These are phyloP conservation scores for Teratosphaeria destructans DNA, from an alignment of 2,329 filamentous ascomycete species.

Conservation along the genomic window DNA sequence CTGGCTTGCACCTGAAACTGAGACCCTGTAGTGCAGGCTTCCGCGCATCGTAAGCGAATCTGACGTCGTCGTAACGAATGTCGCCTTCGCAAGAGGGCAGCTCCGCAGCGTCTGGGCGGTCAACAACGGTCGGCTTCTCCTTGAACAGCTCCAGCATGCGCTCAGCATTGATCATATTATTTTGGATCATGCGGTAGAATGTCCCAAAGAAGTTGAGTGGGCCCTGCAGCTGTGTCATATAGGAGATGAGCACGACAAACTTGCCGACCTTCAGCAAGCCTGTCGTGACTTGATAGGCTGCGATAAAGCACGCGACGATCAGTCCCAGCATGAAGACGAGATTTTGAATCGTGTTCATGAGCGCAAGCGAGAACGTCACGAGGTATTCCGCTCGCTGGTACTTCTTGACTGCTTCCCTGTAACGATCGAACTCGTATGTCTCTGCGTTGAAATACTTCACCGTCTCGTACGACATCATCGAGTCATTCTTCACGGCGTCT, in stretches of 20 bases:
- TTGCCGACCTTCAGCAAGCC: constrained; percentile 52
- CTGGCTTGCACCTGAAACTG: constrained; percentile 74
- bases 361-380: constrained; percentile 46
- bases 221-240: constrained; percentile 62
- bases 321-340: constrained; percentile 54
- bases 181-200: constrained; percentile 92
- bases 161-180: constrained; percentile 94
- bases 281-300: constrained; percentile 59
- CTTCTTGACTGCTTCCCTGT: constrained; percentile 44
- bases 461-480: constrained; percentile 92
- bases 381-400: constrained; percentile 50
- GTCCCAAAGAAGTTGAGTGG: constrained; percentile 73
- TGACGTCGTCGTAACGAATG: constrained; percentile 78
- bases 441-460: constrained; percentile 57
- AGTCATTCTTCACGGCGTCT: constrained; percentile 97
- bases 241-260: constrained; percentile 61
- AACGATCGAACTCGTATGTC: constrained; percentile 47
- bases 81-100: constrained; percentile 65
- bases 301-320: constrained; percentile 58
- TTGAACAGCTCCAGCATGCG: constrained; percentile 93
- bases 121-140: constrained; percentile 83
- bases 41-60: constrained; percentile 80
- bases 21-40: constrained; percentile 77
- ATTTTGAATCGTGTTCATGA: constrained; percentile 53
- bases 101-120: constrained; percentile 54